These are phyloP conservation scores for Nigrograna mackinnonii DNA, from an alignment of 2,329 filamentous ascomycete genomes.

Conservation along the genomic window DNA sequence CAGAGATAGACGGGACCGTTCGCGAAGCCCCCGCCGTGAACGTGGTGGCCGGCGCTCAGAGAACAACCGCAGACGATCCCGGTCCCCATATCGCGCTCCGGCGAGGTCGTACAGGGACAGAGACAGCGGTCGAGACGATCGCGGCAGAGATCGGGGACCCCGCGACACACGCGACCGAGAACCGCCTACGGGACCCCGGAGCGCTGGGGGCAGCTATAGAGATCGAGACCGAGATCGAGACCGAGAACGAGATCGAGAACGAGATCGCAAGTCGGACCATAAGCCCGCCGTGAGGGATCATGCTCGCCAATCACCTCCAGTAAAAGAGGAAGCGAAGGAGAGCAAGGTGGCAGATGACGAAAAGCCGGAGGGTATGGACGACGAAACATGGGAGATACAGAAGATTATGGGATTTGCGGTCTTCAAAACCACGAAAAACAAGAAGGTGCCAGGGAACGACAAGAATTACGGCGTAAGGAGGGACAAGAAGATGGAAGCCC, in stretches of 20 bases:
- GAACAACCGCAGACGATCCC: slow-evolving; percentile 25
- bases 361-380: slow-evolving; percentile 49
- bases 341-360: slow-evolving; percentile 30
- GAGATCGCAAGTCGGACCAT: slow-evolving; percentile 11
- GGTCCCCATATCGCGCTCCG: slow-evolving; percentile 27
- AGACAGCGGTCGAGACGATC: slow-evolving; percentile 15
- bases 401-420: slow-evolving; percentile 88
- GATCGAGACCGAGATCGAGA: background rate
- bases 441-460: slow-evolving; percentile 84
- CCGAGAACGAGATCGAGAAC: slow-evolving; percentile 6
- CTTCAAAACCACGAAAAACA: slow-evolving; percentile 86
- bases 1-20: slow-evolving; percentile 33
- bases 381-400: slow-evolving; percentile 76
- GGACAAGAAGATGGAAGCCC: slow-evolving; percentile 92
- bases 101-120: slow-evolving; percentile 24
- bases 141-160: slow-evolving; percentile 11
- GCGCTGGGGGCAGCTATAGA: slow-evolving; percentile 5
- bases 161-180: slow-evolving; percentile 12
- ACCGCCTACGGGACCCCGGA: slow-evolving; percentile 30
- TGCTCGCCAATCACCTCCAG: slow-evolving; percentile 12
- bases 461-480: slow-evolving; percentile 79
- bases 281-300: too few relatives aligned
- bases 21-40: slow-evolving; percentile 36
- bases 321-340: slow-evolving; percentile 16
- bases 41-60: slow-evolving; percentile 26